Percentiles rank a stretch among this genome's conserved stretches.
Evolutionary conservation across 345 rosid genomes (phyloP).

Genomic region (Brassica nigra): DNA sequence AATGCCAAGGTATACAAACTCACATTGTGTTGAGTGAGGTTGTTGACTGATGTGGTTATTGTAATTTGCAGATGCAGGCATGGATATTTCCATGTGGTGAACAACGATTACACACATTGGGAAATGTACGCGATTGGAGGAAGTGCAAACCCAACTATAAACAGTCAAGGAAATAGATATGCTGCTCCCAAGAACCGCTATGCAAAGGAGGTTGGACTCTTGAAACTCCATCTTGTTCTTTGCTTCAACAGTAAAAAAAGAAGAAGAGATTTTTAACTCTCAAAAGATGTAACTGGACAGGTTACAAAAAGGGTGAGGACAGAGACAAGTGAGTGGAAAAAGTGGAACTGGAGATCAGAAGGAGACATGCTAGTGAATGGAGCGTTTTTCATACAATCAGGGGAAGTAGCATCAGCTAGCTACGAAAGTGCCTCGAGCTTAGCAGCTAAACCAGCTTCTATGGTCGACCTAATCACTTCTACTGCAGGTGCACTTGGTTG

Average conservation of each 20-base stretch:
- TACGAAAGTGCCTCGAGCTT: constrained; percentile 77
- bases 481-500: constrained; percentile 69
- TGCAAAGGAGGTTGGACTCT: constrained; percentile 68
- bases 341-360: constrained; percentile 73
- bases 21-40: neutral
- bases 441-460: constrained; percentile 75
- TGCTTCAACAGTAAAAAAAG: neutral
- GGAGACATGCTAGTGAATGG: constrained; percentile 63
- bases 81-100: constrained; percentile 88
- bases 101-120: constrained; percentile 68
- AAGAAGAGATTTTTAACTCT: neutral
- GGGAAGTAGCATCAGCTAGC: constrained; percentile 71
- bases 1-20: constrained; percentile 68
- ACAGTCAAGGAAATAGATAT: constrained; percentile 89
- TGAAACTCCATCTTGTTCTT: neutral
- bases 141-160: constrained; percentile 82
- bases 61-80: constrained; percentile 65
- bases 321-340: constrained; percentile 51
- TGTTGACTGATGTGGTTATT: neutral
- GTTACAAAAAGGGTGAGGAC: constrained; percentile 82
- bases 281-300: constrained; percentile 39
- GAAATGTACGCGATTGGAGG: constrained; percentile 97
- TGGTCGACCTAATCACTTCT: constrained; percentile 71
- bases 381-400: constrained; percentile 81
- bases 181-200: constrained; percentile 66